phyloP scores from a whole-genome alignment of 1,284 basidiomycete species.

The Tremellales sp. region DNA sequence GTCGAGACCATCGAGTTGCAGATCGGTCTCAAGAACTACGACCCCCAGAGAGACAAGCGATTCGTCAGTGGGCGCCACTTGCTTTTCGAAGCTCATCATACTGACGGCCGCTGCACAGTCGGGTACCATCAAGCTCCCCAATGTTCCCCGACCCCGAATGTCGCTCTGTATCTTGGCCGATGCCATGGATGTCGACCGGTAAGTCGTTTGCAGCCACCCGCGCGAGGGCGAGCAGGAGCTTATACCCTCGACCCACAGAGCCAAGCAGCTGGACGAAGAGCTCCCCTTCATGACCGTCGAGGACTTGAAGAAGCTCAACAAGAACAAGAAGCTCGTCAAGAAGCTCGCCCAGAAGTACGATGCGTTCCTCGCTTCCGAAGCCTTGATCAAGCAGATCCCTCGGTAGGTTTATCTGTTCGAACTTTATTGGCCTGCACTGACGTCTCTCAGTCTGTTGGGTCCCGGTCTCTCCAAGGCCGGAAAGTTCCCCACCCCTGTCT shows the following conservation, averaged over 20 bases:
- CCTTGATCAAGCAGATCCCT: slow-evolving; percentile 99
- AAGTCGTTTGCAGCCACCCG: slow-evolving; percentile 5
- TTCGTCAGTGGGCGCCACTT: slow-evolving; percentile 31
- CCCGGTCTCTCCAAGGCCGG: slow-evolving; percentile 99
- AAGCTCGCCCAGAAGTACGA: slow-evolving; percentile 99
- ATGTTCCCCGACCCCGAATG: slow-evolving; percentile 98
- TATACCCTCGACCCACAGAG: slow-evolving; percentile 17
- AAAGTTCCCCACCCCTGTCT: slow-evolving; percentile 98
- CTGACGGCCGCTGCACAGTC: slow-evolving; percentile 57
- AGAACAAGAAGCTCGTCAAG: slow-evolving; percentile 99
- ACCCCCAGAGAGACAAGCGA: slow-evolving; percentile 60
- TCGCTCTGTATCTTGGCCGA: slow-evolving; percentile 99
- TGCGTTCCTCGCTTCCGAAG: slow-evolving; percentile 96
- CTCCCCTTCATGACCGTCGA: slow-evolving; percentile 88
- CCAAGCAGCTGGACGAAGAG: slow-evolving; percentile 49
- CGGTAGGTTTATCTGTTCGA: slow-evolving; percentile 42
- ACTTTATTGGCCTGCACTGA: background rate
- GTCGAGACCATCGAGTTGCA: slow-evolving; percentile 89
- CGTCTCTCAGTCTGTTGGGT: slow-evolving; percentile 86
- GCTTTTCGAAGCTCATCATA: background rate
- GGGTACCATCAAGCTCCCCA: slow-evolving; percentile 93
- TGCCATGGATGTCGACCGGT: slow-evolving; percentile 91
- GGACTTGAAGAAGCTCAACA: slow-evolving; percentile 86
- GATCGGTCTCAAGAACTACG: slow-evolving; percentile 97
- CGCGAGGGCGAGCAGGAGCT: background rate